These are phyloP conservation scores for Rhizophagus prolifer DNA, from an alignment of 192 early-diverging fungal species.

Conservation along the genomic window DNA sequence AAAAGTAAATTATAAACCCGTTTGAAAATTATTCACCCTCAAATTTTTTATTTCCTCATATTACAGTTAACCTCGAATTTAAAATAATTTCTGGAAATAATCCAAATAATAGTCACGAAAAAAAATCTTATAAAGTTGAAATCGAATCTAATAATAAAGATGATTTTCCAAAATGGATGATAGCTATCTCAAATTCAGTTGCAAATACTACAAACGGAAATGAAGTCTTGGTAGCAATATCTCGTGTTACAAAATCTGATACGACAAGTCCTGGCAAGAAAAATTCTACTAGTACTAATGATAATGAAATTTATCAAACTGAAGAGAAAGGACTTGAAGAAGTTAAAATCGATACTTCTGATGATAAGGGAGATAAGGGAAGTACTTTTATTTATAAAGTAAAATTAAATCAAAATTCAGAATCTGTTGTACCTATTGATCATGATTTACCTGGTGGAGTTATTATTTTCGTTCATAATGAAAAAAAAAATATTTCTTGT, in stretches of 20 bases:
- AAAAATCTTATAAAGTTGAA: too few species aligned
- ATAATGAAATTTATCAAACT: too few species aligned
- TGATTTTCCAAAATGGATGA: neutral
- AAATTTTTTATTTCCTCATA: too few species aligned
- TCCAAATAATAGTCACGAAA: too few species aligned
- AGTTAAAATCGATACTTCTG: neutral
- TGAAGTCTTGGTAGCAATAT: neutral
- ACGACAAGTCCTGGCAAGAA: neutral
- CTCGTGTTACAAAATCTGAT: neutral
- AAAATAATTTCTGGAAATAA: too few species aligned
- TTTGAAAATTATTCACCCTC: too few species aligned
- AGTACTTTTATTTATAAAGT: neutral
- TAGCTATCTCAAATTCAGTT: neutral
- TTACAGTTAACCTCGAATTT: too few species aligned
- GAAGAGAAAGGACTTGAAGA: too few species aligned
- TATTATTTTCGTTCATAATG: neutral
- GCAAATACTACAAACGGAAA: neutral
- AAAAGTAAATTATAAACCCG: too few species aligned
- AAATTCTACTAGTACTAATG: neutral
- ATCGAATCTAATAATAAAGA: too few species aligned
- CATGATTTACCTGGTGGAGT: neutral
- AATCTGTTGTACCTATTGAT: too few species aligned
- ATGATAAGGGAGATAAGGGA: neutral
- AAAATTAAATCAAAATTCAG: neutral
- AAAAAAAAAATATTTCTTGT: neutral